Evolutionary conservation across 768 basidiomycete species (phyloP).

Genomic region (Lentinula lateritia): DNA sequence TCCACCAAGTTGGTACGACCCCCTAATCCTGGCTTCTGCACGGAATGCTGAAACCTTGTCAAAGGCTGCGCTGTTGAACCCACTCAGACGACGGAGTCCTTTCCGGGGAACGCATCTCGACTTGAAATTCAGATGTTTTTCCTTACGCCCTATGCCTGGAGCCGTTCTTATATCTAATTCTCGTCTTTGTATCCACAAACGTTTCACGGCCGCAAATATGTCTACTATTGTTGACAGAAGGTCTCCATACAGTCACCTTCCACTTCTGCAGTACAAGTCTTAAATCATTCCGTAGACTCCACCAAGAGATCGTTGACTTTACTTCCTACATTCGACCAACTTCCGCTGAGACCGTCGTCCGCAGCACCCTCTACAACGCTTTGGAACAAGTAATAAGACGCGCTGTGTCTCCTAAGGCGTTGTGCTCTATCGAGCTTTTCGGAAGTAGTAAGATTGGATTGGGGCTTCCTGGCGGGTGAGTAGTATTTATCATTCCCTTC

Average conservation of each 20-base stretch:
- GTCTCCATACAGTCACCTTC: not conserved
- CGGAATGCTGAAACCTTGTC: not conserved
- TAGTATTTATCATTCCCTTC: not conserved
- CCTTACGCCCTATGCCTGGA: not conserved
- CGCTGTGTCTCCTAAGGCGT: constrained; percentile 35
- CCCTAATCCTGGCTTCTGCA: not conserved
- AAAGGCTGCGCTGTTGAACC: not conserved
- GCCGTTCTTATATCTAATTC: not conserved
- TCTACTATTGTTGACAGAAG: not conserved
- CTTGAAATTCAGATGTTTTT: not conserved
- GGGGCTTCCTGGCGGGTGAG: constrained; percentile 39
- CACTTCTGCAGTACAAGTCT: not conserved
- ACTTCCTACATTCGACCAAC: constrained; percentile 49
- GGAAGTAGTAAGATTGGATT: constrained; percentile 59
- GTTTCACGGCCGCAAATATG: not conserved
- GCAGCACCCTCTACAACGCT: constrained; percentile 37
- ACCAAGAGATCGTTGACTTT: constrained; percentile 59
- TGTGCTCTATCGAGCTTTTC: constrained; percentile 40
- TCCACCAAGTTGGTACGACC: not conserved
- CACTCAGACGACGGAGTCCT: not conserved
- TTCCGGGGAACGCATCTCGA: no score
- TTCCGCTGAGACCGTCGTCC: constrained; percentile 40
- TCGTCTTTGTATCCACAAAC: not conserved
- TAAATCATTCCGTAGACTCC: constrained; percentile 36
- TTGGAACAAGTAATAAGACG: constrained; percentile 40